Evolutionary conservation across 768 basidiomycete species (phyloP), one percentile per base, ranked within the genome.

Genomic region (Hemileccinum rubropunctum): DNA sequence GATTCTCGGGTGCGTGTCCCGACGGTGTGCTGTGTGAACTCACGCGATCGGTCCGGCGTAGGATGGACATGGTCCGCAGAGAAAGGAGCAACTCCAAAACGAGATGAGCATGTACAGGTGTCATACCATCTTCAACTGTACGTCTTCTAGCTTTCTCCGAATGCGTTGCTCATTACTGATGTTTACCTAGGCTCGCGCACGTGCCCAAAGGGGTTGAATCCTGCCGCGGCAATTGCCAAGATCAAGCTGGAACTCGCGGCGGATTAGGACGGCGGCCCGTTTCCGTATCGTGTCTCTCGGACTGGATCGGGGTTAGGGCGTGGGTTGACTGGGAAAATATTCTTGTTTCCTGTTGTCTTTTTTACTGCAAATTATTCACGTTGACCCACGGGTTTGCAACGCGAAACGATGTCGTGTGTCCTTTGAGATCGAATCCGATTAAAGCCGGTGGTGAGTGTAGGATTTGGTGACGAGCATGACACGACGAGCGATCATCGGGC

Each of bases 121-220:
- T 77, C 95, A 98, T 73, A 98, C 95, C 42, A 98, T 97, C 74
- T 97, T 98, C 78, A 97, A 97, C 73, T 92, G 92, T 88, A 50
- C 26, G 79, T 69, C 40, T 33, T 28, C 14, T 6, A 20, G n/a
- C 34, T 15, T 1, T 18, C 20, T 39, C 39, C 45, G 23, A 6
- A 15, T 28, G 1, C 15, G 1, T 35, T 56, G 26, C 14, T 53
- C 42, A 53, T 30, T 18, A n/a, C 23, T 23, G 23, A 23, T 1
- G 6, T 26, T 30, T 18, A 9, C 13, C 7, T 6, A 86, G 88
- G 91, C 69, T 82, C 94, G 43, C 86, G 90, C 49, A 97, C 95
- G n/a, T 98, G 94, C 73, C 93, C 94, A 48, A 97, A 97, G 81
- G 93, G 94, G 47, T 80, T 95, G 57, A 95, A 95, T 74, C 93